Base-by-base conservation (phyloP, 140 eudicot species). In the Cichorium intybus region DNA sequence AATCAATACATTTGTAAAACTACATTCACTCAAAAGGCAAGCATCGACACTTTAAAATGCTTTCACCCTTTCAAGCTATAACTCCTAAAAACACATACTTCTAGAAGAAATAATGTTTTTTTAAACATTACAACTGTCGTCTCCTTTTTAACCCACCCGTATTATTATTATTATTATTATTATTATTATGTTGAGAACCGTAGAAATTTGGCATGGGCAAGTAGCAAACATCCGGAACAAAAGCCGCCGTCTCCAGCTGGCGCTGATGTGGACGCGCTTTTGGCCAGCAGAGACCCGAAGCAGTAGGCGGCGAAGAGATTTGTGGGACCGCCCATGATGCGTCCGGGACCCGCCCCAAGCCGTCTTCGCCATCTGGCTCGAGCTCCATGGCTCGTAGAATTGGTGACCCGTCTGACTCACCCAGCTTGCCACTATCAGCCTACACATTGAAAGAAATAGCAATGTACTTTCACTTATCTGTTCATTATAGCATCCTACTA, bases 351-450 rank as follows among this genome's bases (percentile, higher is more conserved):
- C 74, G 89, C 22, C 93, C 95, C 79, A 82, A 66, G 29, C 80
- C 74, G 24, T 83, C 95, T 49, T 75, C 79, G 39, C 69, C 57
- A 21, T 93, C 95, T 29, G 80, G 47, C 57, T 85, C 93, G 24
- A 71, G 48, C 22, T 81, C 98, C 57, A 68, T 61, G 7, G 84
- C 77, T 75, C 80, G 53, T 45, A 83, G 43, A 22, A 83, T 62
- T 0, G 92, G 75, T 31, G 98, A 81, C 56, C 81, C 69, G 37
- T 85, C 96, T 2, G 89, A 88, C 18, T 83, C 95, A 67, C 89
- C 92, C 14, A 83, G 75, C 84, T 88, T 93, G 9, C 95, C 88
- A 62, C 84, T 77, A 67, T 88, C 96, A 28, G 90, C 95, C 99
- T 93, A 67, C 35, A 58, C 18, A 49, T 65, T 7, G 20, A 35